These are phyloP conservation scores for Aristolochia californica DNA, from an alignment of 164 flowering plant genomes.

Conservation along the genomic window DNA sequence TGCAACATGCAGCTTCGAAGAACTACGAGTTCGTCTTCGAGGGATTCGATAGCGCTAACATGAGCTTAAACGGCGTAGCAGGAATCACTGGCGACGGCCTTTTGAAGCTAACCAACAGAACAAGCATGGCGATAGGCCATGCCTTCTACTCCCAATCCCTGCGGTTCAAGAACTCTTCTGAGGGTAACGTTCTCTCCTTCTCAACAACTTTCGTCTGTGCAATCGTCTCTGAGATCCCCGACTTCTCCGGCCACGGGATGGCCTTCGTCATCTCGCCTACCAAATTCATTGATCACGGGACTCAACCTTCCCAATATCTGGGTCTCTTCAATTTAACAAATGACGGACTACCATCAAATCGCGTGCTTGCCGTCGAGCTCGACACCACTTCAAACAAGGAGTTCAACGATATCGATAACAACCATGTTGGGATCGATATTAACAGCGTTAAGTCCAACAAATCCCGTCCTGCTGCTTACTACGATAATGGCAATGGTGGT, in stretches of 20 bases:
- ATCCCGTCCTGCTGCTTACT: constrained; percentile 3
- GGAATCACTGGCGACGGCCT: constrained; percentile 29
- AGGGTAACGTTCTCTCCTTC: constrained; percentile 23
- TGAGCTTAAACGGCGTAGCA: constrained; percentile 31
- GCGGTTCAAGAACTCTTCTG: constrained; percentile 20
- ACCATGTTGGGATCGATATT: constrained; percentile 12
- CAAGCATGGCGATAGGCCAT: constrained; percentile 21
- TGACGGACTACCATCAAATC: not conserved
- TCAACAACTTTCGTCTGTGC: constrained; percentile 49
- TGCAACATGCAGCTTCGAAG: too few relatives aligned
- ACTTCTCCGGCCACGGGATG: constrained; percentile 45
- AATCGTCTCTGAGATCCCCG: constrained; percentile 31
- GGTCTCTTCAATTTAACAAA: constrained; percentile 7
- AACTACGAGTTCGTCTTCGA: constrained; percentile 22
- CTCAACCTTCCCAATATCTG: constrained; percentile 15
- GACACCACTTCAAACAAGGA: not conserved
- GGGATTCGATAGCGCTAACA: constrained; percentile 31
- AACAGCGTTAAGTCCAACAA: not conserved
- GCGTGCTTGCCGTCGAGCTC: constrained; percentile 7
- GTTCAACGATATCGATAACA: constrained; percentile 3
- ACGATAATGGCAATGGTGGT: not conserved
- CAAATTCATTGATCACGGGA: constrained; percentile 15
- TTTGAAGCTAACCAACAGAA: constrained; percentile 28
- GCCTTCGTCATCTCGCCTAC: constrained; percentile 38
- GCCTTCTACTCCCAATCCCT: constrained; percentile 38